Conservation (phyloP, 2,329 filamentous ascomycete species). For the Bipolaris sorokiniana region DNA sequence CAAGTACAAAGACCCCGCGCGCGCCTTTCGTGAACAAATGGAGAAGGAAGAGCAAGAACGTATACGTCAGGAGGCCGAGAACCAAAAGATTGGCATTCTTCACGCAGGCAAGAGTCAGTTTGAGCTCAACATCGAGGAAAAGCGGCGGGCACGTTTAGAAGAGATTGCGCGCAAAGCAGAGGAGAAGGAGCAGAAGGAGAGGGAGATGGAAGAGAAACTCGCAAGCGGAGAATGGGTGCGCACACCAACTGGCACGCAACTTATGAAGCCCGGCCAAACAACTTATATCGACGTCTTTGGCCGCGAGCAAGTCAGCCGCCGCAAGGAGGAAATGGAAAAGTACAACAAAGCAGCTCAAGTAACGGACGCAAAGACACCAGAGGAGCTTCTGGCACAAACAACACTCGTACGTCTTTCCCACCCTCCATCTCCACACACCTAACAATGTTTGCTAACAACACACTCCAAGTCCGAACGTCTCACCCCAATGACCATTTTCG, state of each 20-base stretch:
- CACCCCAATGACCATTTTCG: conserved; percentile 45
- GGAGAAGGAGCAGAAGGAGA: conserved; percentile 39
- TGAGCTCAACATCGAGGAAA: conserved; percentile 43
- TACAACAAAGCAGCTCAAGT: conserved; percentile 31
- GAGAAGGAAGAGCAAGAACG: conserved; percentile 40
- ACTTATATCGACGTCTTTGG: conserved; percentile 45
- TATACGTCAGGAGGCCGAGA: conserved; percentile 29
- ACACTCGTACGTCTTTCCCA: conserved; percentile 37
- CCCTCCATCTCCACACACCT: neutral
- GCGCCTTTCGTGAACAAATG: conserved; percentile 42
- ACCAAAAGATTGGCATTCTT: conserved; percentile 43
- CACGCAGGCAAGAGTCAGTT: conserved; percentile 44
- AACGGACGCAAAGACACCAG: conserved; percentile 31
- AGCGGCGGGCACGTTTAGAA: conserved; percentile 38
- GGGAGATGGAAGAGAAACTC: conserved; percentile 41
- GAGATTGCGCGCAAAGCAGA: conserved; percentile 39
- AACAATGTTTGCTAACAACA: conserved; percentile 2
- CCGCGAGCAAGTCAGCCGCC: conserved; percentile 38
- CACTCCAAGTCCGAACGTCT: conserved; percentile 41
- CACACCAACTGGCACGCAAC: conserved; percentile 41
- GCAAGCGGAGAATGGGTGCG: conserved; percentile 43
- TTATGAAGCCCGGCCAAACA: conserved; percentile 46
- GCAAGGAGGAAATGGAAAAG: conserved; percentile 37
- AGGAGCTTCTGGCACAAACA: conserved; percentile 40
- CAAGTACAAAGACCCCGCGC: conserved; percentile 48